Percentiles rank a stretch among this genome's conserved stretches.
Conservation (phyloP, 2,329 filamentous ascomycete species). For the Fusarium duplospermum region DNA sequence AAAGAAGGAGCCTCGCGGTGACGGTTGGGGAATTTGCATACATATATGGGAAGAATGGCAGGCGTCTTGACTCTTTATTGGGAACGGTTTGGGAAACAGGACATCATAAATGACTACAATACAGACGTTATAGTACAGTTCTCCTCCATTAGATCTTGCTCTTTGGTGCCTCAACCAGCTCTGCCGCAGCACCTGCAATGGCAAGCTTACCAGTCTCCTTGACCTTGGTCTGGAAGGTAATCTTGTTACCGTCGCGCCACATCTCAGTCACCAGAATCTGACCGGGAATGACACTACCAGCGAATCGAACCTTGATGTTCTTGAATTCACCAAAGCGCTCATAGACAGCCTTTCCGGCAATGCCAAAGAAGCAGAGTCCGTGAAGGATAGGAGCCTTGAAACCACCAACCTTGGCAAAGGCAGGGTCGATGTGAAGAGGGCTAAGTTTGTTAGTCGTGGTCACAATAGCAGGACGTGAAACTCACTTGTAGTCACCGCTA, state of each 20-base stretch:
- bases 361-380: constrained; percentile 94
- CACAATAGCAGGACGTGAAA: neutral
- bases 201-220: constrained; percentile 93
- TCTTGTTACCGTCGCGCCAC: constrained; percentile 86
- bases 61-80: constrained; percentile 25
- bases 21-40: constrained; percentile 28
- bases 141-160: constrained; percentile 46
- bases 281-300: constrained; percentile 84
- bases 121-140: constrained; percentile 40
- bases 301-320: constrained; percentile 94
- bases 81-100: constrained; percentile 29
- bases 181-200: constrained; percentile 83
- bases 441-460: constrained; percentile 42
- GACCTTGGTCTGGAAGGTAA: constrained; percentile 88
- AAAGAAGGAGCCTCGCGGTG: constrained; percentile 29
- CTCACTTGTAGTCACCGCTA: constrained; percentile 88
- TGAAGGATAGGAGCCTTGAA: constrained; percentile 96
- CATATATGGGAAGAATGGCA: constrained; percentile 3
- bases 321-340: constrained; percentile 84
- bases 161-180: constrained; percentile 65
- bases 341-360: constrained; percentile 90
- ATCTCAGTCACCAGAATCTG: constrained; percentile 94
- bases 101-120: constrained; percentile 42
- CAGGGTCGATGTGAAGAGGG: constrained; percentile 94
- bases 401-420: constrained; percentile 93